A percentile compares a stretch with the other conserved stretches of the same genome.
phyloP scores from a whole-genome alignment of 2,329 filamentous ascomycete species.

The Hypoxylon sp. region DNA sequence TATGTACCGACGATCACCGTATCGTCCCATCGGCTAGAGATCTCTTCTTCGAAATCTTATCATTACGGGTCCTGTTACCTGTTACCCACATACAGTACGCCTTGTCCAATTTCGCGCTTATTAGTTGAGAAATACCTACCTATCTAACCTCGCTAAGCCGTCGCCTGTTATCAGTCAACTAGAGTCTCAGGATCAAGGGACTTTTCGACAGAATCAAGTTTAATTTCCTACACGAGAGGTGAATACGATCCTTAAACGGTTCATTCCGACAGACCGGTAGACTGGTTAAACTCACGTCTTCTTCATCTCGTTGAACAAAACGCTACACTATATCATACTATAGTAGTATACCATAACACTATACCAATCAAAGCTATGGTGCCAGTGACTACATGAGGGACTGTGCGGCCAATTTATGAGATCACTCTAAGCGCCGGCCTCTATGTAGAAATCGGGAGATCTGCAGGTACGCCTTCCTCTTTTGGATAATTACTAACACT shows the following conservation, averaged over 20 bases:
- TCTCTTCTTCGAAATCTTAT: constrained; percentile 30
- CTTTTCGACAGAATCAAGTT: constrained; percentile 15
- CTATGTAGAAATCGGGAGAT: constrained; percentile 35
- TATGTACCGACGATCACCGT: constrained; percentile 31
- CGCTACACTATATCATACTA: background rate
- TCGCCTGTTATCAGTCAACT: constrained; percentile 2
- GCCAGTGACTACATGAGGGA: constrained; percentile 27
- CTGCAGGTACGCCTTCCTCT: constrained; percentile 36
- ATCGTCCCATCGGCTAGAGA: constrained; percentile 31
- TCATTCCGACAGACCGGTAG: constrained; percentile 28
- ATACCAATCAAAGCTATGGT: constrained; percentile 8
- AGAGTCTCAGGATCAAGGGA: constrained; percentile 3
- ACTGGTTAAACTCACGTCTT: constrained; percentile 32
- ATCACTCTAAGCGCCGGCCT: constrained; percentile 39
- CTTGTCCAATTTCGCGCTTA: background rate
- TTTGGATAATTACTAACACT: constrained; percentile 11
- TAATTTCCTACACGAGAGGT: constrained; percentile 33
- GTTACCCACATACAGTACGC: constrained; percentile 7
- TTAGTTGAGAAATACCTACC: constrained; percentile 5
- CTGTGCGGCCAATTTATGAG: constrained; percentile 35
- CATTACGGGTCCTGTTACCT: constrained; percentile 23
- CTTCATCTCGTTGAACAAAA: constrained; percentile 42
- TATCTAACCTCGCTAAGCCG: background rate
- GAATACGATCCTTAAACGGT: constrained; percentile 17
- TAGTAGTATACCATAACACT: too few relatives aligned